Conservation (phyloP, 2,329 filamentous ascomycete species). For the Colletotrichum filicis region DNA sequence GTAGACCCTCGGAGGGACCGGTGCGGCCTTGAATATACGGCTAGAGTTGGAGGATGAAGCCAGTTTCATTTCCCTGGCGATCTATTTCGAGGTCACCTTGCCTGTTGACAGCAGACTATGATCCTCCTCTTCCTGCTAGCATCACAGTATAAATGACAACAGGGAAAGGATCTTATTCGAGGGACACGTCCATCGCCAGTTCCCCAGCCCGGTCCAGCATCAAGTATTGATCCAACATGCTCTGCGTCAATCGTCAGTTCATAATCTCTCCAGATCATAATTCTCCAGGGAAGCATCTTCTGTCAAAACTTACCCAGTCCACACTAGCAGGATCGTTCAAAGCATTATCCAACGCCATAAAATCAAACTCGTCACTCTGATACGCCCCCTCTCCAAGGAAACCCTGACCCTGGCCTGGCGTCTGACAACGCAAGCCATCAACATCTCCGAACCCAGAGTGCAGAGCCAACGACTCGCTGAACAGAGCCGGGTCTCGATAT, state of each 20-base stretch:
- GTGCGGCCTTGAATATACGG: no score
- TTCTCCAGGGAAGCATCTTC: no score
- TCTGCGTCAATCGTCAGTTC: conserved; percentile 33
- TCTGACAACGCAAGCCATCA: neutral
- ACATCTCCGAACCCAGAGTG: neutral
- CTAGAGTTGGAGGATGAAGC: no score
- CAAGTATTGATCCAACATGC: conserved; percentile 43
- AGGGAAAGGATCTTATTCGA: neutral
- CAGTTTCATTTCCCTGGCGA: no score
- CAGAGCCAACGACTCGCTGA: neutral
- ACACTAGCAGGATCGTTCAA: conserved; percentile 46
- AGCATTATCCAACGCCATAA: conserved; percentile 50
- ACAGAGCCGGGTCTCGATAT: conserved; percentile 39
- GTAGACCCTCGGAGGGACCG: no score
- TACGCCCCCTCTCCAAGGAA: conserved; percentile 10
- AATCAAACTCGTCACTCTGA: conserved; percentile 44
- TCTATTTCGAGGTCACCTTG: no score
- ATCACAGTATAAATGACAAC: no score
- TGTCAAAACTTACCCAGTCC: conserved; percentile 51
- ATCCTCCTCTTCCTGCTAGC: no score
- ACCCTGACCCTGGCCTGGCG: neutral
- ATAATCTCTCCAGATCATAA: neutral
- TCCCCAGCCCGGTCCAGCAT: conserved; percentile 15
- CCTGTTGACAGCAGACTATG: no score
- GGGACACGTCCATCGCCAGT: neutral